Conservation (phyloP, 2,329 filamentous ascomycete species). For the Cladosporium oxysporum region DNA sequence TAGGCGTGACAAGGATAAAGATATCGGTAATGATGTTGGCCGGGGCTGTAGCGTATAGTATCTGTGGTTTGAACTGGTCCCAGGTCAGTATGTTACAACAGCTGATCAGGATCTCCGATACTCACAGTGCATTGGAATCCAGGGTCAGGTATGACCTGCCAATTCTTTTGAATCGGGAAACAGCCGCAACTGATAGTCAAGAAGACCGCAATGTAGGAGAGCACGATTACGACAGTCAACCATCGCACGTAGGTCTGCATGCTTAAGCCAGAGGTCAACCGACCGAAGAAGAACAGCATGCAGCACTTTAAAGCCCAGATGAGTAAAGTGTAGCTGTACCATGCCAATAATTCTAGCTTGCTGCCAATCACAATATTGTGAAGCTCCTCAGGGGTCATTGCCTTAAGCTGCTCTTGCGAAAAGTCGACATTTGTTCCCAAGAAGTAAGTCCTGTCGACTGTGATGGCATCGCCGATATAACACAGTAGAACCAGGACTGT, state of each 20-base stretch:
- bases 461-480: constrained; percentile 41
- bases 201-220: constrained; percentile 38
- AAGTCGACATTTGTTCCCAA: constrained; percentile 37
- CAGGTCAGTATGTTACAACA: not conserved
- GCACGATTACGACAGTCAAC: constrained; percentile 30
- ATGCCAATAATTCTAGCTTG: constrained; percentile 42
- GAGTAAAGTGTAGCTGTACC: constrained; percentile 35
- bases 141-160: constrained; percentile 35
- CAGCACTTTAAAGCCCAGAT: constrained; percentile 30
- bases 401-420: constrained; percentile 24
- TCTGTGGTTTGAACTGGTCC: not conserved
- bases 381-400: constrained; percentile 35
- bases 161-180: constrained; percentile 33
- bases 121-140: constrained; percentile 31
- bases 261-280: constrained; percentile 38
- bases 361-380: constrained; percentile 37
- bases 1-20: constrained; percentile 36
- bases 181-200: constrained; percentile 37
- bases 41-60: not conserved
- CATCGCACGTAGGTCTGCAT: constrained; percentile 38
- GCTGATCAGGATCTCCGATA: not conserved
- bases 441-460: constrained; percentile 38
- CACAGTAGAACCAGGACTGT: constrained; percentile 39
- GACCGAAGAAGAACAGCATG: constrained; percentile 36
- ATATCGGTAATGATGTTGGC: constrained; percentile 38